A percentile compares a stretch with the other conserved stretches of the same genome.
phyloP scores from a whole-genome alignment of 306 rosid genomes.

The Cucumis melo region DNA sequence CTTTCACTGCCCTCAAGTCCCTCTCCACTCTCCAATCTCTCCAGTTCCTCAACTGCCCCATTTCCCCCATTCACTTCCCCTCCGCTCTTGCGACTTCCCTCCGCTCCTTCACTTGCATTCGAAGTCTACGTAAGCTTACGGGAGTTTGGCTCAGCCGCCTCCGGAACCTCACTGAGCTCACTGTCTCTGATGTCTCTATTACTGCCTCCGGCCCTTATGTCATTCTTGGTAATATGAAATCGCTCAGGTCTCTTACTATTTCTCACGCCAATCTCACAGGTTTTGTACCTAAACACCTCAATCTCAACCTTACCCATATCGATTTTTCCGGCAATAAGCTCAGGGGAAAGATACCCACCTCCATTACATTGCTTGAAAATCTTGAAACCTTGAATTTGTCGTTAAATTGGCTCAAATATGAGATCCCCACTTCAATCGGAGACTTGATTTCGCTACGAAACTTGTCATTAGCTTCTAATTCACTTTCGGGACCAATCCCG shows the following conservation, averaged over 20 bases:
- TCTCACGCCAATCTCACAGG: constrained; percentile 76
- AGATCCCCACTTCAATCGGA: constrained; percentile 58
- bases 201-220: constrained; percentile 70
- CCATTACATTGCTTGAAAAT: constrained; percentile 48
- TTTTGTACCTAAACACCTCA: constrained; percentile 39
- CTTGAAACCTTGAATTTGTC: constrained; percentile 56
- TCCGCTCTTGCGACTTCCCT: constrained; percentile 57
- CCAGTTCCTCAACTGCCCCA: constrained; percentile 68
- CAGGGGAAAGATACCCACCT: constrained; percentile 46
- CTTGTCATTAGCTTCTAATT: constrained; percentile 56
- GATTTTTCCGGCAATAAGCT: constrained; percentile 68
- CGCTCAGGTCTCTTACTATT: constrained; percentile 50
- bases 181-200: constrained; percentile 35
- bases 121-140: constrained; percentile 44
- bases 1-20: constrained; percentile 88
- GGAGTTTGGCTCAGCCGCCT: constrained; percentile 87
- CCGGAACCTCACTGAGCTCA: constrained; percentile 64
- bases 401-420: constrained; percentile 39
- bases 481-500: constrained; percentile 71
- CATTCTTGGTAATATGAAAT: constrained; percentile 54
- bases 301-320: constrained; percentile 55
- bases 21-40: constrained; percentile 66
- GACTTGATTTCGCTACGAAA: constrained; percentile 53
- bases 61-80: constrained; percentile 71
- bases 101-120: constrained; percentile 53